Evolutionary conservation across 345 rosid genomes (phyloP).

Genomic region (Trapa incisa): DNA sequence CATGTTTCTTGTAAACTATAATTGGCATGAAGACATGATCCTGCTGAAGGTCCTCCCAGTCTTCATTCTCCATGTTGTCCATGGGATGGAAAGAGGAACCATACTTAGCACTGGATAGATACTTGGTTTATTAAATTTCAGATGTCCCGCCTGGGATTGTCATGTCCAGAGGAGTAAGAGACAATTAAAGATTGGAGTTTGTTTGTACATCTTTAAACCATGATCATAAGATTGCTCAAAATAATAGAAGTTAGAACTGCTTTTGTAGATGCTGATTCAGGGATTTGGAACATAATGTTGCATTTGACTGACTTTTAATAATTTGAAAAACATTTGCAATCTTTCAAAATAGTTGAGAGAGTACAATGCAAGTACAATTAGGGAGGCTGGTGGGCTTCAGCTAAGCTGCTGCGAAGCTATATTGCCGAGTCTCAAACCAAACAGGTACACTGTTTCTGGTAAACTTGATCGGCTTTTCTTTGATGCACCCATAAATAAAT

Average conservation of each 20-base stretch:
- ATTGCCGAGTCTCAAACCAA: not conserved
- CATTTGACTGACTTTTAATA: not conserved
- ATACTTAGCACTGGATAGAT: not conserved
- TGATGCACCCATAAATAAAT: not conserved
- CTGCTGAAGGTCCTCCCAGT: not conserved
- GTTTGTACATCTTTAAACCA: not conserved
- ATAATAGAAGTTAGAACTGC: not conserved
- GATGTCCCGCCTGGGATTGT: not conserved
- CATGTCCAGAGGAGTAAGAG: not conserved
- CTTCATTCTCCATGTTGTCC: not conserved
- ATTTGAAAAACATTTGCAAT: not conserved
- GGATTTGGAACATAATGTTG: not conserved
- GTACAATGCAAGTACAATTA: not conserved
- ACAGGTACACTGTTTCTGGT: not conserved
- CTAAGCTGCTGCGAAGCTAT: not conserved
- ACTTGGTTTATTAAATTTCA: not conserved
- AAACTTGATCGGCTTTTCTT: not conserved
- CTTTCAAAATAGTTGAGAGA: not conserved
- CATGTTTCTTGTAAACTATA: not conserved
- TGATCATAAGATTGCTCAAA: not conserved
- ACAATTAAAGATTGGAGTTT: not conserved
- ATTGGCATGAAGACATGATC: not conserved
- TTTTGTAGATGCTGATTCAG: not conserved
- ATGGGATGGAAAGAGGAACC: not conserved
- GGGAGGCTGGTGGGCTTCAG: not conserved